Base-by-base conservation (phyloP, 1,139 yeast species). In the Geotrichum carabidarum region DNA sequence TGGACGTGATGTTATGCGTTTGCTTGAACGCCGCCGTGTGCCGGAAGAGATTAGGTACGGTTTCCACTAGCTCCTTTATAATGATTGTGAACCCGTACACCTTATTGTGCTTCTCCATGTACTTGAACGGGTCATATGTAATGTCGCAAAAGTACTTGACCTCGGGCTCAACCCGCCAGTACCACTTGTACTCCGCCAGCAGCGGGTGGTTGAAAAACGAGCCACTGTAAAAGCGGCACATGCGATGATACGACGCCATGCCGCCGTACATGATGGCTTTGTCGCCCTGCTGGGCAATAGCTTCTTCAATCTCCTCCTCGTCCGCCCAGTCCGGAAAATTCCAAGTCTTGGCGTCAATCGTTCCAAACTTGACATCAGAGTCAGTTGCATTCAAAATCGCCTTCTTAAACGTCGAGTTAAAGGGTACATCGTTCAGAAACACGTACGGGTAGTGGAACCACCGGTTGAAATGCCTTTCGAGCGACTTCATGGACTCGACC, bases 81-180 rank as follows among this genome's bases (percentile, higher is more conserved):
- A 86, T 74, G 15, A 90, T 83, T 9, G 86, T 87, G 68, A 87
- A 91, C 0, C 96, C 97, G 65, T 90, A 90, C 61, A 79, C 81
- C 69, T 90, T 90, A 46, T 81, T 79, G 55, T 70, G 66, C 54
- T 74, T 76, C 53, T 80, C 81, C 97, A 91, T 88, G 64, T 85
- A 89, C 27, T 78, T 63, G 66, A 91, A 91, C 18, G 96, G 96
- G 70, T 91, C 97, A 70, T 90, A 89, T 0, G 96, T 86, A 50
- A 89, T 72, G 68, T 90, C 97, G 71, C 98, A 91, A 66, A 77
- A 89, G 67, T 87, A 90, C 60, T 86, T 84, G 46, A 91, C 93
- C 60, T 86, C 84, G 1, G 97, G 97, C 68, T 91, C 97, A 8
- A 91, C 89, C 54, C 97, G 76, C 96, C 97, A 90, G 71, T 89